Base-by-base conservation (phyloP, 345 rosid species). In the Kernera saxatilis region DNA sequence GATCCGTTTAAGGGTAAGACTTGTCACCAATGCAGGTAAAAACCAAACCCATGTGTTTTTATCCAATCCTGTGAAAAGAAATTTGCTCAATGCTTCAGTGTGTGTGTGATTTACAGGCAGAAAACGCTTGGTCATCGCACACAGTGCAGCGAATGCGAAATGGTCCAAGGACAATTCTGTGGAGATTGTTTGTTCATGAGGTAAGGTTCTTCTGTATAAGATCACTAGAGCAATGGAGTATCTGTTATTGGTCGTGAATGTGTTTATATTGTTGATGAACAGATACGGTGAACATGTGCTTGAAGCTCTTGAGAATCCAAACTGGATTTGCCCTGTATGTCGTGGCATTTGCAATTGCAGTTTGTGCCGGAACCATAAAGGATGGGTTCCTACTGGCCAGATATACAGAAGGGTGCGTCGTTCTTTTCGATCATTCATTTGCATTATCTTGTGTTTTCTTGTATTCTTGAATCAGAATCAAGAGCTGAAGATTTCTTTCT, bases 261-360 rank as follows among this genome's bases (percentile, higher is more conserved):
- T 46, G 27, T 37, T 9, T 51, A 0, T 33, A 11, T 8, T 33
- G 22, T 44, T 36, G 22, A 10, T 73, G 35, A 69, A 53, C 70
- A 94, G 99, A 56, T 91, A 94, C 26, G 97, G 97, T 4, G 97
- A 94, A 84, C 95, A 91, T 84, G 90, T 91, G 35, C 84, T 86
- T 62, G 99, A 94, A 83, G 93, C 99, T 73, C 41, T 75, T 6
- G 90, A 89, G 73, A 86, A 91, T 64, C 89, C 89, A 18, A 68
- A 83, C 55, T 94, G 99, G 97, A 44, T 71, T 49, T 89, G 99
- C 68, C 97, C 99, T 2, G 85, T 54, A 5, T 94, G 99, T 57
- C 90, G 93, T 0, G 97, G 95, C 59, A 94, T 94, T 72, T 94
- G 96, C 87, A 89, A 89, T 70, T 94, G 95, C 79, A 94, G 99